These are phyloP conservation scores for Lyophyllum shimeji DNA, from an alignment of 768 basidiomycete genomes.

Conservation along the genomic window DNA sequence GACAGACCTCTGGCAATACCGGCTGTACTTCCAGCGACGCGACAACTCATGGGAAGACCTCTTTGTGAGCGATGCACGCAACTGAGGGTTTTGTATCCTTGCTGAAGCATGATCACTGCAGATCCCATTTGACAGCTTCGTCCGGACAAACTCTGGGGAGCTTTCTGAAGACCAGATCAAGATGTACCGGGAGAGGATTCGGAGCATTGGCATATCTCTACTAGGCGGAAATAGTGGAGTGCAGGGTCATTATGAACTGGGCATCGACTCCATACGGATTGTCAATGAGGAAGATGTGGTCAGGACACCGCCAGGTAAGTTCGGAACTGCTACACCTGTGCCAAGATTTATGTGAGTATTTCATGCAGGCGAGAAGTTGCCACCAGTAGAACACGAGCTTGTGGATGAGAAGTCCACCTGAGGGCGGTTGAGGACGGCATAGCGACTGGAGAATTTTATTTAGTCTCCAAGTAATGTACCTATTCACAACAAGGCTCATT, in stretches of 20 bases:
- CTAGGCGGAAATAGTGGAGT: conserved; percentile 81
- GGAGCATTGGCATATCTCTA: conserved; percentile 84
- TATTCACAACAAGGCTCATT: not conserved
- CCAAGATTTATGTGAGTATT: not conserved
- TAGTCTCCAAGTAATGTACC: not conserved
- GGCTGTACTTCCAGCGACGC: conserved; percentile 71
- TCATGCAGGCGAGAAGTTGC: conserved; percentile 12
- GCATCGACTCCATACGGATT: conserved; percentile 78
- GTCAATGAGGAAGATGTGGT: conserved; percentile 70
- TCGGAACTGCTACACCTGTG: not conserved
- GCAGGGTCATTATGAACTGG: conserved; percentile 78
- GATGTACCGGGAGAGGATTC: conserved; percentile 75
- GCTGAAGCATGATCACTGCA: conserved; percentile 28
- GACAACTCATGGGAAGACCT: conserved; percentile 80
- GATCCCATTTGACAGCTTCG: conserved; percentile 81
- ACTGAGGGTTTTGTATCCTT: conserved; percentile 10
- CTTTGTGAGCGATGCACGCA: conserved; percentile 50
- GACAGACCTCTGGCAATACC: conserved; percentile 93
- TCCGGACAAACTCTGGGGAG: conserved; percentile 73
- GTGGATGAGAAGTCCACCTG: not conserved
- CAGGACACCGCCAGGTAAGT: conserved; percentile 26
- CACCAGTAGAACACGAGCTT: conserved; percentile 5
- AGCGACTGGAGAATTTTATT: not conserved
- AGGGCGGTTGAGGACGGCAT: not conserved
- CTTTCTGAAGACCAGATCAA: conserved; percentile 66